phyloP scores from a whole-genome alignment of 176 grass and related monocot genomes.

The Carex scoparia region DNA sequence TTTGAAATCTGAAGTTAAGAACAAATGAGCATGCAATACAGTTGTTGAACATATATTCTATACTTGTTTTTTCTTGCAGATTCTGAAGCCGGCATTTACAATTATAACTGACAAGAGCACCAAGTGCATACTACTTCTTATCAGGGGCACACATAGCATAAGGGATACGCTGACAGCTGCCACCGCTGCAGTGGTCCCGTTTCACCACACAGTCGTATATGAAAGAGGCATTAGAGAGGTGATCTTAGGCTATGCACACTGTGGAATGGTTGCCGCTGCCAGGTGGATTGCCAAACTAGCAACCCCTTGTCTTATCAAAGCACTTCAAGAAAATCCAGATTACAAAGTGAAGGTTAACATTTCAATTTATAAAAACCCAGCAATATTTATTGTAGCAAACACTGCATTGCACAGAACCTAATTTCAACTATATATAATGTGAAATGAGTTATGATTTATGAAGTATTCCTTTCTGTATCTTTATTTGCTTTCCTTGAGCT shows the following conservation, averaged over 20 bases:
- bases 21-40: background rate
- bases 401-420: background rate
- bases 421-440: background rate
- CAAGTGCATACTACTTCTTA: conserved; percentile 77
- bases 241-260: conserved; percentile 98
- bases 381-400: background rate
- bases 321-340: conserved; percentile 58
- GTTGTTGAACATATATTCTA: background rate
- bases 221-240: conserved; percentile 88
- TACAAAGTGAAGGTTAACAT: conserved; percentile 63
- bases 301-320: conserved; percentile 62
- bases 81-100: conserved; percentile 94
- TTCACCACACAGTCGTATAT: conserved; percentile 88
- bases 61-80: conserved; percentile 41
- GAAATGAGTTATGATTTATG: background rate
- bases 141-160: conserved; percentile 95
- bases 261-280: conserved; percentile 96
- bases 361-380: background rate
- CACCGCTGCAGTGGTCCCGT: conserved; percentile 90
- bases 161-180: conserved; percentile 95
- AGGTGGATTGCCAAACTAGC: conserved; percentile 97
- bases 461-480: background rate
- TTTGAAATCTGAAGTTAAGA: background rate
- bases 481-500: background rate
- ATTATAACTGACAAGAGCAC: conserved; percentile 79